These are phyloP conservation scores for Jamesozyma jinghongensis DNA, from an alignment of 805 yeast species.

Conservation along the genomic window DNA sequence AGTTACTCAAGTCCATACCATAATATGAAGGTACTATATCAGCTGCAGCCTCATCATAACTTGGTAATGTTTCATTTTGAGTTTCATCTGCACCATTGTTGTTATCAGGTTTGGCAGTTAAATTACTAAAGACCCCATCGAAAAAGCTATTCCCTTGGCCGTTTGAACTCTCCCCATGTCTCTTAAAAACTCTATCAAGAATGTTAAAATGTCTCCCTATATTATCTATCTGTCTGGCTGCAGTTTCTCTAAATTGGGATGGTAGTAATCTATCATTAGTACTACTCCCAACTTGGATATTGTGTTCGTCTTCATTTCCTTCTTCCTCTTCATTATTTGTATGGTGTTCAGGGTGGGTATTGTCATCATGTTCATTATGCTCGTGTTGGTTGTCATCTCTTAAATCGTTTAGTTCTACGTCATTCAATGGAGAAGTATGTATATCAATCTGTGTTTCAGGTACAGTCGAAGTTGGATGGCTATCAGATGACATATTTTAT, in stretches of 20 bases:
- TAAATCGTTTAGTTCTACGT: too few relatives aligned
- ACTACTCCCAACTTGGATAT: constrained; percentile 4
- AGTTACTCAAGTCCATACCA: constrained; percentile 74
- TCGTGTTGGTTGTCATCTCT: neutral
- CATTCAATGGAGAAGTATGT: too few relatives aligned
- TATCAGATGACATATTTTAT: too few relatives aligned
- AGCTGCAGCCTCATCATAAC: constrained; percentile 91
- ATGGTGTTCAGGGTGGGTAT: neutral
- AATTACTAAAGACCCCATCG: constrained; percentile 91
- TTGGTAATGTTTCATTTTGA: constrained; percentile 58
- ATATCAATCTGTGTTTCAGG: too few relatives aligned
- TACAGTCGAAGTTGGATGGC: too few relatives aligned
- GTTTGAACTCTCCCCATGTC: constrained; percentile 9
- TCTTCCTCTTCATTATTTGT: constrained; percentile 1
- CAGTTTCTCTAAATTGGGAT: constrained; percentile 12
- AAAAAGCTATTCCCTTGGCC: constrained; percentile 10
- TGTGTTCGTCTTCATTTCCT: constrained; percentile 2
- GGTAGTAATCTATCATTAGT: constrained; percentile 7
- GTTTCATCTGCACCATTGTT: constrained; percentile 22
- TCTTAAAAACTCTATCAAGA: constrained; percentile 31
- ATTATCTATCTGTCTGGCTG: constrained; percentile 16
- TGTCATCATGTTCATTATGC: neutral
- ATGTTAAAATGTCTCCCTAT: constrained; percentile 34
- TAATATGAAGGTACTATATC: constrained; percentile 95
- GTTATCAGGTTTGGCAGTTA: constrained; percentile 80